A percentile compares a stretch with the other conserved stretches of the same genome.
These are phyloP conservation scores for Eucalyptus guilfoylei DNA, from an alignment of 345 rosid genomes.

Conservation along the genomic window DNA sequence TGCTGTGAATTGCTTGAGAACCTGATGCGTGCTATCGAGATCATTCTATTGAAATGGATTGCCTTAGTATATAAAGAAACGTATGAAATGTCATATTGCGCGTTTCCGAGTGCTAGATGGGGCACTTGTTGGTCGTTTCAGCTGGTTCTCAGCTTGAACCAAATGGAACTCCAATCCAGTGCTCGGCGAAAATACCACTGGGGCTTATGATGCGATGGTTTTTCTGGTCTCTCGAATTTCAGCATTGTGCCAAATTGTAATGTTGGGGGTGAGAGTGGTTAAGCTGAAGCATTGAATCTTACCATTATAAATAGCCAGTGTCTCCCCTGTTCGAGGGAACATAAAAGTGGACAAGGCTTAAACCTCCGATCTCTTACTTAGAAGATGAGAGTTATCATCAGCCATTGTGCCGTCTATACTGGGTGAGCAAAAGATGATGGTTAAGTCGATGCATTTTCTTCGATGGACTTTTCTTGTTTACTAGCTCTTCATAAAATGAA, in stretches of 20 bases:
- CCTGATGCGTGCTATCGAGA: too few species aligned
- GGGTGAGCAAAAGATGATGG: not conserved
- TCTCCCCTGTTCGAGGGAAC: not conserved
- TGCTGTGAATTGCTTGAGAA: not conserved
- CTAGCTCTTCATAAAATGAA: not conserved
- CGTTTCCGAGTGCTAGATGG: not conserved
- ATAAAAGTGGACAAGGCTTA: not conserved
- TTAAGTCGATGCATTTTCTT: not conserved
- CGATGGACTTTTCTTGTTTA: not conserved
- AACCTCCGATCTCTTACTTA: not conserved
- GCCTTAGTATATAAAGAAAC: not conserved
- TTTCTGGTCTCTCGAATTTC: not conserved
- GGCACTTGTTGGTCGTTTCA: not conserved
- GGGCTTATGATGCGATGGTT: rapidly evolving
- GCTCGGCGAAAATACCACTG: rapidly evolving
- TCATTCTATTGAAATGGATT: not conserved
- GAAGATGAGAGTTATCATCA: not conserved
- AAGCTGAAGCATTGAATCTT: not conserved
- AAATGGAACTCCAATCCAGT: rapidly evolving
- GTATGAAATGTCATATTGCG: not conserved
- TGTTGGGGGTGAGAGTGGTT: not conserved
- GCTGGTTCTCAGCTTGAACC: not conserved
- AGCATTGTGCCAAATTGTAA: not conserved
- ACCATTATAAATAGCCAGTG: not conserved
- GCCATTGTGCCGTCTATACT: not conserved